These are phyloP conservation scores for Carex myosuroides DNA, from an alignment of 176 grass and related monocot genomes.

Conservation along the genomic window DNA sequence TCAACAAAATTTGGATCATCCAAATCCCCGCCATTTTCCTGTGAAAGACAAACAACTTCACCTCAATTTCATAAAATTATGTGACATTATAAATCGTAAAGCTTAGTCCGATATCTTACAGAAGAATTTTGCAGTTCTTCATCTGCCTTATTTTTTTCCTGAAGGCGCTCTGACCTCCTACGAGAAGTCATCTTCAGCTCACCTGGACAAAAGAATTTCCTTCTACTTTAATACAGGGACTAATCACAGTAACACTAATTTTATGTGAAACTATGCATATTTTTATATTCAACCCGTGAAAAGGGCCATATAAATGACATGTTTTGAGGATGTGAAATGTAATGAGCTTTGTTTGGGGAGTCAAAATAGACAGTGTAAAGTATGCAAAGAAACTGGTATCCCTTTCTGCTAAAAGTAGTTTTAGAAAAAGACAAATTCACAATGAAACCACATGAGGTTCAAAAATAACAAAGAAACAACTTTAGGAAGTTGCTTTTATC, in stretches of 20 bases:
- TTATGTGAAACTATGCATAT: background rate
- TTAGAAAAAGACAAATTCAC: background rate
- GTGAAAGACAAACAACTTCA: background rate
- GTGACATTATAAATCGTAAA: background rate
- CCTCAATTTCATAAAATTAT: background rate
- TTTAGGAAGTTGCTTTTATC: background rate
- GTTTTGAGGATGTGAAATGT: background rate
- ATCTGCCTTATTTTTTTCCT: slow-evolving; percentile 1
- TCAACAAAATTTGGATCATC: background rate
- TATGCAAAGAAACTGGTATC: background rate
- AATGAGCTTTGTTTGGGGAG: background rate
- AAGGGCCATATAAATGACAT: background rate
- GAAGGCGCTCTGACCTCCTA: background rate
- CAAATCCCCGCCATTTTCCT: background rate
- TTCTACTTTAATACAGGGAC: background rate
- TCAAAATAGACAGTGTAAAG: background rate
- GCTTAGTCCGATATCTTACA: background rate
- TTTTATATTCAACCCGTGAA: background rate
- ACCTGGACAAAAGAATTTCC: background rate
- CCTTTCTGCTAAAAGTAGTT: background rate
- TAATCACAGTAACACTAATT: background rate
- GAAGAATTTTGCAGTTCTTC: background rate
- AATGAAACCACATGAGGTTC: background rate
- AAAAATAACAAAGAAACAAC: background rate
- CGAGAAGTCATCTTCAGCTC: background rate